These are phyloP conservation scores for Uromyces viciae-fabae DNA, from an alignment of 1,284 basidiomycete genomes.

Conservation along the genomic window DNA sequence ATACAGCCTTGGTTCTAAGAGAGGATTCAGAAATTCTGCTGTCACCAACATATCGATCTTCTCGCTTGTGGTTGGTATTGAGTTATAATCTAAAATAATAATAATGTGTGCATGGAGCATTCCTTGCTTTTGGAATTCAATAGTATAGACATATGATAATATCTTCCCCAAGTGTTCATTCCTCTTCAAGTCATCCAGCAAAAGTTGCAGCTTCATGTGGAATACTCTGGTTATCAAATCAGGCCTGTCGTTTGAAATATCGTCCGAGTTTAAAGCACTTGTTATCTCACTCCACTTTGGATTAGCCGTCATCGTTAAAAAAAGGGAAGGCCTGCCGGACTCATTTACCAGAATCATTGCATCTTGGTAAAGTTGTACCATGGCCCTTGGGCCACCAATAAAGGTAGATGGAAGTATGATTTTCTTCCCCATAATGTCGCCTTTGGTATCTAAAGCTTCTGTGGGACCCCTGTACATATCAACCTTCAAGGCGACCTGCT, in stretches of 20 bases:
- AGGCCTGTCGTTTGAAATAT: neutral
- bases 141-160: neutral
- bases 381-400: slow-evolving; percentile 54
- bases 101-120: slow-evolving; percentile 6
- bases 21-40: neutral
- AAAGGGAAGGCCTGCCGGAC: slow-evolving; percentile 55
- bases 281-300: slow-evolving; percentile 56
- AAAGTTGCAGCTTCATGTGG: neutral
- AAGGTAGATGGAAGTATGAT: slow-evolving; percentile 56
- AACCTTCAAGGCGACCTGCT: neutral
- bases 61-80: neutral
- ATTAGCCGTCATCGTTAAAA: slow-evolving; percentile 58
- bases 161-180: neutral
- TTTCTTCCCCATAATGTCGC: slow-evolving; percentile 39
- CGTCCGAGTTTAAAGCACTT: slow-evolving; percentile 46
- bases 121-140: slow-evolving; percentile 12
- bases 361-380: slow-evolving; percentile 56
- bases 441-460: slow-evolving; percentile 19
- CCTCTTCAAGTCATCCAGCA: neutral
- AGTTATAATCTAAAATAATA: neutral
- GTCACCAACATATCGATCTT: neutral
- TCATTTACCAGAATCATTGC: slow-evolving; percentile 54
- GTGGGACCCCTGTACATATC: neutral
- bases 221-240: neutral
- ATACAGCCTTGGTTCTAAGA: neutral